Conservation (phyloP, 371 early-diverging fungal genomes). For the Mucor plumbeus region DNA sequence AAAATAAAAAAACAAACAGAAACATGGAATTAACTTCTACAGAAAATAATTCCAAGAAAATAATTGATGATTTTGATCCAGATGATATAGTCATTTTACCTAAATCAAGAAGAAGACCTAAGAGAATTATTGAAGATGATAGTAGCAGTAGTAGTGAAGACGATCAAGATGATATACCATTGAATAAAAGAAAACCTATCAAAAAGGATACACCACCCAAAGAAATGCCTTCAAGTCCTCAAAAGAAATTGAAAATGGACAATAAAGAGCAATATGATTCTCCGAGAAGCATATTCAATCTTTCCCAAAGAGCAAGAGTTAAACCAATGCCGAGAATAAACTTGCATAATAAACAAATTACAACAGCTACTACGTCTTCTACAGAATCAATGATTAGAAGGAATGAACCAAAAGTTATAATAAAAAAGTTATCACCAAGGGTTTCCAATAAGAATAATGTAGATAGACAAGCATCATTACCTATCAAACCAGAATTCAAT, state of each 20-base stretch:
- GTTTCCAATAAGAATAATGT: background rate
- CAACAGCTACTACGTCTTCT: background rate
- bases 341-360: background rate
- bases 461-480: background rate
- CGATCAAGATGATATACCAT: constrained; percentile 25
- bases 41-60: background rate
- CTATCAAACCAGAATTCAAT: background rate
- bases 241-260: constrained; percentile 6
- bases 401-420: background rate
- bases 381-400: background rate
- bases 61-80: background rate
- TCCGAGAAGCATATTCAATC: background rate
- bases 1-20: background rate
- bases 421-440: background rate
- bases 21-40: constrained; percentile 1
- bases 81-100: background rate
- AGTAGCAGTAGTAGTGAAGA: constrained; percentile 14
- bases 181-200: constrained; percentile 13
- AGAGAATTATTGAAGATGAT: constrained; percentile 15
- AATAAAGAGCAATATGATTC: constrained; percentile 5
- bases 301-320: background rate
- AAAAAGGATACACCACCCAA: background rate
- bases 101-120: background rate
- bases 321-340: background rate
- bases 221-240: background rate